A percentile compares a stretch with the other conserved stretches of the same genome.
These are phyloP conservation scores for Oryza longistaminata DNA, from an alignment of 176 grass and related monocot species.

Conservation along the genomic window DNA sequence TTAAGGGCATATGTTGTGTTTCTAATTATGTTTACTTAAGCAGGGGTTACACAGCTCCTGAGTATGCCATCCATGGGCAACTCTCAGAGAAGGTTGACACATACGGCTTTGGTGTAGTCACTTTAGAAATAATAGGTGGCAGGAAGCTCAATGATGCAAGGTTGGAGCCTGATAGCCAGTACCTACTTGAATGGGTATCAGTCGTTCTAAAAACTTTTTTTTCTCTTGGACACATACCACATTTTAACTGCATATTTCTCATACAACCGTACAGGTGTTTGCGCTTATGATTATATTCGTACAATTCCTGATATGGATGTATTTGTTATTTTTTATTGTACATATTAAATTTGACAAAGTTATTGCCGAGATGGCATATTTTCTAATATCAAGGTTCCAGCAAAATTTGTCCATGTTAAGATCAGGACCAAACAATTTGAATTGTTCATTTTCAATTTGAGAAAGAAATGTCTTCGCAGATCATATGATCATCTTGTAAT, in stretches of 20 bases:
- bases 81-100: slow-evolving; percentile 84
- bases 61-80: slow-evolving; percentile 85
- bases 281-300: neutral
- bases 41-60: slow-evolving; percentile 89
- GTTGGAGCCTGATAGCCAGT: slow-evolving; percentile 63
- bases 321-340: slow-evolving; percentile 21
- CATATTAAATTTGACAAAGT: slow-evolving; percentile 3
- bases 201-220: slow-evolving; percentile 20
- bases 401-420: slow-evolving; percentile 2
- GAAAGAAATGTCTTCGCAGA: neutral
- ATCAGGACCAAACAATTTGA: slow-evolving; percentile 20
- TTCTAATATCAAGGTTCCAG: neutral
- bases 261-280: neutral
- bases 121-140: slow-evolving; percentile 85
- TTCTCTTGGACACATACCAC: slow-evolving; percentile 4
- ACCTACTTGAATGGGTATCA: slow-evolving; percentile 85
- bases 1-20: slow-evolving; percentile 1
- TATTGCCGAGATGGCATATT: neutral
- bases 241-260: neutral
- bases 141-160: slow-evolving; percentile 74
- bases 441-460: slow-evolving; percentile 3
- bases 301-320: neutral
- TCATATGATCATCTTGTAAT: slow-evolving; percentile 3
- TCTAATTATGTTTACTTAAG: slow-evolving; percentile 31
- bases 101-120: slow-evolving; percentile 76